Percentiles rank a stretch among this genome's conserved stretches.
Evolutionary conservation across 192 early-diverging fungal species (phyloP).

Genomic region (Backusella australiensis): DNA sequence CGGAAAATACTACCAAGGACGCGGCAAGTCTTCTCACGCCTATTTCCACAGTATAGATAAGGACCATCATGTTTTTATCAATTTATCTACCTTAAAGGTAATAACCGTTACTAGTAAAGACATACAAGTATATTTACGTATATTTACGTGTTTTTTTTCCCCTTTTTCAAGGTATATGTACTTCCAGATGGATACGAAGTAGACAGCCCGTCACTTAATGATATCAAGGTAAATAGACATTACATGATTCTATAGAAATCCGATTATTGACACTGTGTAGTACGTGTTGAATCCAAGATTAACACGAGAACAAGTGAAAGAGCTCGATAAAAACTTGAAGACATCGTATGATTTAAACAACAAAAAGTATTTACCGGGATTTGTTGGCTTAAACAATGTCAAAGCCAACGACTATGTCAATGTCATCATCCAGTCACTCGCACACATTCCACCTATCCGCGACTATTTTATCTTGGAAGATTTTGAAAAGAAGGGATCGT

Average conservation of each 20-base stretch:
- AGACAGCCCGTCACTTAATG: conserved; percentile 77
- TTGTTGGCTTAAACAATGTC: conserved; percentile 92
- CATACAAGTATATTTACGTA: neutral
- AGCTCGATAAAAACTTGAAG: conserved; percentile 60
- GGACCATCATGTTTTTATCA: conserved; percentile 95
- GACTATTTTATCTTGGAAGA: conserved; percentile 75
- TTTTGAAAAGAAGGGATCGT: conserved; percentile 38
- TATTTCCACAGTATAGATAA: conserved; percentile 96
- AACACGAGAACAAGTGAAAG: conserved; percentile 59
- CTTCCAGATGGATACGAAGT: conserved; percentile 95
- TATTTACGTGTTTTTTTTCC: neutral
- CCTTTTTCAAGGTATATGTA: conserved; percentile 66
- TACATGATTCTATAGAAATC: neutral
- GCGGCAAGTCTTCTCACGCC: conserved; percentile 87
- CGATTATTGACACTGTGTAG: conserved; percentile 35
- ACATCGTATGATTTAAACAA: conserved; percentile 81
- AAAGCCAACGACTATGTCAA: conserved; percentile 96
- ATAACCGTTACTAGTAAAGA: neutral
- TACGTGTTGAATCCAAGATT: conserved; percentile 84
- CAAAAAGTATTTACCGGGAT: conserved; percentile 84
- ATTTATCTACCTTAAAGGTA: conserved; percentile 78
- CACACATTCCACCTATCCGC: conserved; percentile 83
- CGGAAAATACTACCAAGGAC: conserved; percentile 94
- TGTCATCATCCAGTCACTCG: conserved; percentile 83
- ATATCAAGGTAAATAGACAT: conserved; percentile 73